Evolutionary conservation across 176 grass and related monocot species (phyloP), one percentile per base, ranked within the genome.

Genomic region (Bromus sterilis): DNA sequence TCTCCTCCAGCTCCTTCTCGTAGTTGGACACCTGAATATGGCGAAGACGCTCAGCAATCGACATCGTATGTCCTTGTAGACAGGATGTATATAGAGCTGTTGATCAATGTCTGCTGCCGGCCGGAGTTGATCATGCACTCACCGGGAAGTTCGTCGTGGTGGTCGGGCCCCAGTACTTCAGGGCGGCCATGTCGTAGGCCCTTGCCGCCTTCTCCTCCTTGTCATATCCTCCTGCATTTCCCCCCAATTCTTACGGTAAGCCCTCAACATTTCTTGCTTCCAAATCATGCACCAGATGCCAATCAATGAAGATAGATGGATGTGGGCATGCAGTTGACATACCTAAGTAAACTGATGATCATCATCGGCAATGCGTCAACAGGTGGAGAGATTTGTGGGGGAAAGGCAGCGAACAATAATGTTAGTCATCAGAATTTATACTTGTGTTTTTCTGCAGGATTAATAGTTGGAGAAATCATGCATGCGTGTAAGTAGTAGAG

Each of bases 81-180:
- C n/a, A 29, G n/a, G 21, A 79, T 70, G 32, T 62, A 66, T 81
- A 29, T 25, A 9, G 41, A 25, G 49, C 21, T 65, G 62, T 4
- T 0, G 1, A 66, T 11, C 8, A 20, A 35, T 42, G 28, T 7
- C 9, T 67, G 16, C 57, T 56, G 24, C 43, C 40, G 66, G 53
- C 8, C 5, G 21, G 46, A 30, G 69, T 34, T 79, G 34, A 11
- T 60, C 29, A 44, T 36, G 36, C 61, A 77, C 80, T 69, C 83
- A 98, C 95, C 39, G 95, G 92, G 63, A 94, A 94, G 78, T 98
- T 98, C 7, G 95, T 98, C 30, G 95, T 91, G 25, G 92, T 86
- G 8, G 87, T 91, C 18, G 86, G 64, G 28, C 95, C 95, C 95
- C 95, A 98, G 39, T 98, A 91, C 76, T 98, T 98, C 0, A 98